Conservation (phyloP, 176 grass and related monocot genomes). For the Typha latifolia region DNA sequence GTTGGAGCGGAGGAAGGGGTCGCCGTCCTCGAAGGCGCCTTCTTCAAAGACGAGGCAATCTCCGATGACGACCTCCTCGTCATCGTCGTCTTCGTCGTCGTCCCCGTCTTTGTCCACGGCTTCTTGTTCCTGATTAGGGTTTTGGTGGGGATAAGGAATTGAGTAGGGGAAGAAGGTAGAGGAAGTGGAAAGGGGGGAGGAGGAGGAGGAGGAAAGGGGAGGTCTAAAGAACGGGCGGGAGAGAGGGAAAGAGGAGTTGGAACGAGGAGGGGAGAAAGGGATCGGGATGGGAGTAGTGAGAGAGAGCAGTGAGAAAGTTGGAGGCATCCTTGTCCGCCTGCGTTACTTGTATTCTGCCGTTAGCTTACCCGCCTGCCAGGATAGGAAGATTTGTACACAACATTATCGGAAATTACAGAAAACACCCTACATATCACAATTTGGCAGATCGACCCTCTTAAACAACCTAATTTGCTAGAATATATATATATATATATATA, state of each 20-base stretch:
- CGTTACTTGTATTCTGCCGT: background rate
- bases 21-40: slow-evolving; percentile 60
- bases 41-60: slow-evolving; percentile 97
- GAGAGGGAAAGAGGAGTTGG: slow-evolving; percentile 12
- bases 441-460: too few relatives aligned
- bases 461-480: too few relatives aligned
- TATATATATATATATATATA: too few relatives aligned
- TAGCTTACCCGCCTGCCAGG: background rate
- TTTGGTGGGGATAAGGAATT: slow-evolving; percentile 15
- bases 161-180: slow-evolving; percentile 20
- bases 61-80: slow-evolving; percentile 58
- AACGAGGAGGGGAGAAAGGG: slow-evolving; percentile 15
- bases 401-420: too few relatives aligned
- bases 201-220: slow-evolving; percentile 5
- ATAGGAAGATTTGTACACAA: too few relatives aligned
- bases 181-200: slow-evolving; percentile 3
- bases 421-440: too few relatives aligned
- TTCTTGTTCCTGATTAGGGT: background rate
- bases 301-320: slow-evolving; percentile 1
- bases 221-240: slow-evolving; percentile 8
- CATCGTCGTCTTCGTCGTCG: slow-evolving; percentile 35
- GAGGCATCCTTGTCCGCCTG: background rate
- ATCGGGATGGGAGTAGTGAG: slow-evolving; percentile 1
- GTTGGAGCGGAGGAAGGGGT: slow-evolving; percentile 14
- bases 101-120: background rate